These are phyloP conservation scores for Diplocarpon mali DNA, from an alignment of 2,329 filamentous ascomycete species.

Conservation along the genomic window DNA sequence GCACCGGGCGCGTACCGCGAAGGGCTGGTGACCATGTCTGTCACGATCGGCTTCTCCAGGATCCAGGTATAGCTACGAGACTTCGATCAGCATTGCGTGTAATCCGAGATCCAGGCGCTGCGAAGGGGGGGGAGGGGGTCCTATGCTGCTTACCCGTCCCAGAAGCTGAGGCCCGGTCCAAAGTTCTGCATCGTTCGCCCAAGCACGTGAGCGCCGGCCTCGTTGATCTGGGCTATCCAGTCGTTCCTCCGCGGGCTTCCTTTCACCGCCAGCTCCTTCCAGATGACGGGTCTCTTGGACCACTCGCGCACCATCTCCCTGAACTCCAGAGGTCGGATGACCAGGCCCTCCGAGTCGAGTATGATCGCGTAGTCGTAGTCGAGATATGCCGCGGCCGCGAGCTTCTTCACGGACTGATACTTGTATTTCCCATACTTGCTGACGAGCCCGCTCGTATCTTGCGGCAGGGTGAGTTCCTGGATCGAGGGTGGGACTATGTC, in stretches of 20 bases:
- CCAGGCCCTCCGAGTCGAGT: background rate
- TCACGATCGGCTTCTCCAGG: background rate
- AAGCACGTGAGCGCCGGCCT: background rate
- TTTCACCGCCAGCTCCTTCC: background rate
- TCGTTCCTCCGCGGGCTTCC: background rate
- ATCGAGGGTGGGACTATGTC: background rate
- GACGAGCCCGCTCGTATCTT: background rate
- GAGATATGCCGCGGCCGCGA: background rate
- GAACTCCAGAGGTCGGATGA: background rate
- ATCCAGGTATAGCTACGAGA: background rate
- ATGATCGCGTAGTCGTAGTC: background rate
- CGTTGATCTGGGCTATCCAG: background rate
- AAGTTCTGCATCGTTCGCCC: slow-evolving; percentile 1
- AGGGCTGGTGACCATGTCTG: background rate
- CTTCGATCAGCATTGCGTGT: too few relatives aligned
- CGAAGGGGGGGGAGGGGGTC: too few relatives aligned
- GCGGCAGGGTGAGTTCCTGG: background rate
- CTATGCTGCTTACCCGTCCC: background rate
- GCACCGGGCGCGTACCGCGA: background rate
- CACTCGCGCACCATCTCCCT: background rate
- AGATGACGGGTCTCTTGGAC: background rate
- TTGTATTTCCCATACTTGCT: background rate
- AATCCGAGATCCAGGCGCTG: too few relatives aligned
- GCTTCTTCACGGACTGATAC: slow-evolving; percentile 2
- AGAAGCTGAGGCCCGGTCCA: background rate